Base-by-base conservation (phyloP, 768 basidiomycete genomes). In the Lactarius quietus region DNA sequence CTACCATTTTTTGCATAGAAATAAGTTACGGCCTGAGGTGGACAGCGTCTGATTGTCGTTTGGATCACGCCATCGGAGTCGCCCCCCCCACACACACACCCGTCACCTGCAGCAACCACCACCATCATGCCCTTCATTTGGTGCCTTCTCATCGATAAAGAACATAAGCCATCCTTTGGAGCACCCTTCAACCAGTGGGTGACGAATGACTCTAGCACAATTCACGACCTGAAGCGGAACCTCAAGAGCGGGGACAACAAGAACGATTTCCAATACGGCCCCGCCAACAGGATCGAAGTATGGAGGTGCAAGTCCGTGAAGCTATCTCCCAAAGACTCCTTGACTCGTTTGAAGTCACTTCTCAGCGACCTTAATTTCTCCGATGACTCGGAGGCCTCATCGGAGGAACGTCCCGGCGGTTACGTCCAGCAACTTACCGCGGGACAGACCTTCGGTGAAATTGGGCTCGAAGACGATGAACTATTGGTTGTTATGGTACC, bases 361-460 rank as follows among this genome's bases (percentile, higher is more conserved):
- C 33, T 28, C 18, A 45, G 23, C 39, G 17, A 26, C 18, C 7
- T 43, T n/a, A 43, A n/a, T 20, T n/a, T 48, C 29, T 29, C 41
- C 18, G n/a, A 28, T 51, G 38, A 35, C 33, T n/a, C n/a, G n/a
- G n/a, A n/a, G n/a, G n/a, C n/a, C n/a, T n/a, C n/a, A n/a, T n/a
- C n/a, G n/a, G n/a, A n/a, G n/a, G n/a, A n/a, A n/a, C n/a, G 43
- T 29, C 9, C 7, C 17, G 6, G 38, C 61, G 28, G 48, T 53
- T 1, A 8, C 62, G 0, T 62, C 60, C 65, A 66, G 18, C 62
- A 62, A 38, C 65, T 43, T 43, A 9, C 14, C 60, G 10, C 53
- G 45, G 6, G 35, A 29, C 38, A 52, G 61, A 43, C 14, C 1
- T 20, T 43, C 9, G 14, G 0, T 6, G 41, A 41, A 41, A 18